Conservation (phyloP, 495 filamentous ascomycete genomes). For the Cudoniella acicularis region DNA sequence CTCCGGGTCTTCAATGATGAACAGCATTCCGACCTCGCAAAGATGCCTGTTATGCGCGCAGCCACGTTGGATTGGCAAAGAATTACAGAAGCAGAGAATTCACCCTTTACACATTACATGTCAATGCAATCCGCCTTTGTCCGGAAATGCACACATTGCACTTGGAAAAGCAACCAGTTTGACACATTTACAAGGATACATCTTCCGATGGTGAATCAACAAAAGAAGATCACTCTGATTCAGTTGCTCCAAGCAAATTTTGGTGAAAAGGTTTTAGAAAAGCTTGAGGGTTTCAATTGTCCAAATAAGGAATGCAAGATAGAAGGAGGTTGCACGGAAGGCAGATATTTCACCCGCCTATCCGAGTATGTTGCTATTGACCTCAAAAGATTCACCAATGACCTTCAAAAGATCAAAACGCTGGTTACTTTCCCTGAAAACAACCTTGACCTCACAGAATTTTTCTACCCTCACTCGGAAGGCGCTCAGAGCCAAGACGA, state of each 20-base stretch:
- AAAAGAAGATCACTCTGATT: no score
- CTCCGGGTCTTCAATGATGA: constrained; percentile 55
- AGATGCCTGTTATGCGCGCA: not conserved
- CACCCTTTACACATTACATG: not conserved
- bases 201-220: no score
- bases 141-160: not conserved
- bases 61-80: not conserved
- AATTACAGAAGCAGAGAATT: not conserved
- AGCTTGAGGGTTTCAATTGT: not conserved
- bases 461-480: constrained; percentile 9
- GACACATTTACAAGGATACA: no score
- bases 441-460: constrained; percentile 33
- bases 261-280: no score
- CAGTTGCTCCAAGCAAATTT: no score
- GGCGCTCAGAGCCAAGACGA: constrained; percentile 1
- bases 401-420: not conserved
- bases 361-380: constrained; percentile 7
- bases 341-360: not conserved
- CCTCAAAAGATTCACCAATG: constrained; percentile 1
- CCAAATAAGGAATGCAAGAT: not conserved
- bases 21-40: constrained; percentile 38
- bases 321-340: not conserved
- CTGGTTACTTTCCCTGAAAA: constrained; percentile 27
- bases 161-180: not conserved
- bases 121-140: not conserved